phyloP scores from a whole-genome alignment of 2,329 filamentous ascomycete species.

The Aspergillus floridensis region DNA sequence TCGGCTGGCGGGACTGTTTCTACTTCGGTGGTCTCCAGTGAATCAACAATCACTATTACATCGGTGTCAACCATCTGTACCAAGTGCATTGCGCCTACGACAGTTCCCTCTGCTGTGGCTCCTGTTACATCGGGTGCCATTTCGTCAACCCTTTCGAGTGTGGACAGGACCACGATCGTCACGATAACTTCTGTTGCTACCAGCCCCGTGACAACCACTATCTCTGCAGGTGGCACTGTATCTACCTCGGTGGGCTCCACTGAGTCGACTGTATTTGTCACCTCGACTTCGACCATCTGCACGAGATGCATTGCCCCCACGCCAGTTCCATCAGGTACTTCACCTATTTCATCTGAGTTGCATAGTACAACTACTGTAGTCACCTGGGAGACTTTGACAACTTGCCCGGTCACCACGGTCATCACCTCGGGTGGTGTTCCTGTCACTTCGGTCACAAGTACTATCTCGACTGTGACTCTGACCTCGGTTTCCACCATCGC shows the following conservation, averaged over 20 bases:
- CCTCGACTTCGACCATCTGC: slow-evolving; percentile 5
- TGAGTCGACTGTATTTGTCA: slow-evolving; percentile 10
- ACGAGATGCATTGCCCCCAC: not conserved
- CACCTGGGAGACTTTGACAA: slow-evolving; percentile 16
- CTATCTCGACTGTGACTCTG: slow-evolving; percentile 10
- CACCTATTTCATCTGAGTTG: not conserved
- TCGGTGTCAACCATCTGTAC: slow-evolving; percentile 5
- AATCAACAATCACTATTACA: slow-evolving; percentile 11
- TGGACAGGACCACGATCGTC: slow-evolving; percentile 10
- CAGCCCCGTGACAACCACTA: slow-evolving; percentile 13
- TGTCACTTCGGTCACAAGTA: slow-evolving; percentile 9
- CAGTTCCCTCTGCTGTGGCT: not conserved
- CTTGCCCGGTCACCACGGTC: slow-evolving; percentile 13
- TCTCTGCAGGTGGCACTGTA: slow-evolving; percentile 5
- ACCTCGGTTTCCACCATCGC: slow-evolving; percentile 8
- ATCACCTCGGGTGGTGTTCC: slow-evolving; percentile 8
- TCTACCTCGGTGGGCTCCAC: slow-evolving; percentile 8
- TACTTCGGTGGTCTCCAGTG: slow-evolving; percentile 7
- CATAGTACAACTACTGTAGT: slow-evolving; percentile 12
- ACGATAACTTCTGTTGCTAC: slow-evolving; percentile 15
- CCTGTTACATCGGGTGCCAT: not conserved
- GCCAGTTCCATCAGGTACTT: not conserved
- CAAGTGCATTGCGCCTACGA: not conserved
- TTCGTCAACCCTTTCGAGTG: not conserved
- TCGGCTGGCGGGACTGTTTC: slow-evolving; percentile 7